Evolutionary conservation across 306 rosid species (phyloP).

Genomic region (Sophora flavescens): DNA sequence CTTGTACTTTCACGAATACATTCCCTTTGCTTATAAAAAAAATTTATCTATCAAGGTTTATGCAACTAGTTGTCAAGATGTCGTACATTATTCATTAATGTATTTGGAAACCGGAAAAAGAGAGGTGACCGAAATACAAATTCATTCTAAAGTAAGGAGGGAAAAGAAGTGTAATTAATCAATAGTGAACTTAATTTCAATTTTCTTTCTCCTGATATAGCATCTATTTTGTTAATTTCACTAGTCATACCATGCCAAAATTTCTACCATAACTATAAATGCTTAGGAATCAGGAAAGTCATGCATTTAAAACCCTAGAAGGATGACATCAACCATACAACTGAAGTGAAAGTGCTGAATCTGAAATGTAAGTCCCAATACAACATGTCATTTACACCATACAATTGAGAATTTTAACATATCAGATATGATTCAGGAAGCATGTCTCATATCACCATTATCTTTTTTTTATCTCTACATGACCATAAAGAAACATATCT

Average conservation of each 20-base stretch:
- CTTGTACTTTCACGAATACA: no score
- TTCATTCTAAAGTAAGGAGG: no score
- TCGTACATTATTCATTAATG: no score
- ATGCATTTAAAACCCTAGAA: constrained; percentile 9
- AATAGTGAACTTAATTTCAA: not conserved
- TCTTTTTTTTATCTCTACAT: constrained; percentile 28
- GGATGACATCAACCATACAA: constrained; percentile 13
- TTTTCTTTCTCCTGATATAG: not conserved
- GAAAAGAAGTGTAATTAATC: not conserved
- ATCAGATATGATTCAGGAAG: not conserved
- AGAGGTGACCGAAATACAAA: no score
- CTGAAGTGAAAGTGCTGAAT: not conserved
- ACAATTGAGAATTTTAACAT: constrained; percentile 16
- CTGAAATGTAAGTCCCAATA: constrained; percentile 20
- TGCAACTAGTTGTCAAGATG: no score
- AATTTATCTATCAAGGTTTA: no score
- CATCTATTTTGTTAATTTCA: not conserved
- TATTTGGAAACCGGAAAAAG: no score
- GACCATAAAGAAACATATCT: constrained; percentile 37
- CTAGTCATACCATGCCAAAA: not conserved
- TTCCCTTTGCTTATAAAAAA: no score
- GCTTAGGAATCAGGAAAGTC: not conserved
- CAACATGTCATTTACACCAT: not conserved
- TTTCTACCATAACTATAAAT: not conserved
- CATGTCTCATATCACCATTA: constrained; percentile 6